A percentile compares a stretch with the other conserved stretches of the same genome.
Conservation (phyloP, 2,329 filamentous ascomycete genomes). For the Hymenoscyphus fructigenus region DNA sequence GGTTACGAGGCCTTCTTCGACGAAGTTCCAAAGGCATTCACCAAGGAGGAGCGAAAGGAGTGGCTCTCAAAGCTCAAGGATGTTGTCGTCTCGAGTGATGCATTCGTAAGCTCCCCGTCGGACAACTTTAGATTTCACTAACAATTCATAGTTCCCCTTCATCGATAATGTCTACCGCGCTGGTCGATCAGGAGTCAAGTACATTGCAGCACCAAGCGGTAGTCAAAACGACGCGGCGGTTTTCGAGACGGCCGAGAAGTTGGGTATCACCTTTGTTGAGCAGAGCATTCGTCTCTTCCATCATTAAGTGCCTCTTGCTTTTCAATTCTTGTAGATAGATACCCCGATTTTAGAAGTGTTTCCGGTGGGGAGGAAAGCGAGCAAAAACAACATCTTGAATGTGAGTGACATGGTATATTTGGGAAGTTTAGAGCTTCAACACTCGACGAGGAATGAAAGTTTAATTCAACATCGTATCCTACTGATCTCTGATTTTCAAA, state of each 20-base stretch:
- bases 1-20: conserved; percentile 90
- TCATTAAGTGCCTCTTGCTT: conserved; percentile 57
- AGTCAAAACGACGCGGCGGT: conserved; percentile 83
- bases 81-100: conserved; percentile 89
- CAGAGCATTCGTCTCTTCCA: conserved; percentile 94
- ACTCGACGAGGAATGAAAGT: not conserved
- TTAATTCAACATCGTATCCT: no score
- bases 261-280: conserved; percentile 92
- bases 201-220: conserved; percentile 89
- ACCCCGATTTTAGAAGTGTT: conserved; percentile 1
- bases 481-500: no score
- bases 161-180: conserved; percentile 96
- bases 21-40: conserved; percentile 80
- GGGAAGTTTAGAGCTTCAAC: not conserved
- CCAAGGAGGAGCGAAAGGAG: conserved; percentile 75
- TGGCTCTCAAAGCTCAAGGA: conserved; percentile 82
- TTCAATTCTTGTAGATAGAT: not conserved
- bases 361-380: not conserved
- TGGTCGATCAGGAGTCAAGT: conserved; percentile 85
- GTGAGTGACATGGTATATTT: not conserved
- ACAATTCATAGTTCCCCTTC: conserved; percentile 76
- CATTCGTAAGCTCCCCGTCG: conserved; percentile 69
- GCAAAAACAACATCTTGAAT: not conserved
- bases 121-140: not conserved
- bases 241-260: conserved; percentile 85